Evolutionary conservation across 2,329 filamentous ascomycete genomes (phyloP).

Genomic region (Alternaria sp.): DNA sequence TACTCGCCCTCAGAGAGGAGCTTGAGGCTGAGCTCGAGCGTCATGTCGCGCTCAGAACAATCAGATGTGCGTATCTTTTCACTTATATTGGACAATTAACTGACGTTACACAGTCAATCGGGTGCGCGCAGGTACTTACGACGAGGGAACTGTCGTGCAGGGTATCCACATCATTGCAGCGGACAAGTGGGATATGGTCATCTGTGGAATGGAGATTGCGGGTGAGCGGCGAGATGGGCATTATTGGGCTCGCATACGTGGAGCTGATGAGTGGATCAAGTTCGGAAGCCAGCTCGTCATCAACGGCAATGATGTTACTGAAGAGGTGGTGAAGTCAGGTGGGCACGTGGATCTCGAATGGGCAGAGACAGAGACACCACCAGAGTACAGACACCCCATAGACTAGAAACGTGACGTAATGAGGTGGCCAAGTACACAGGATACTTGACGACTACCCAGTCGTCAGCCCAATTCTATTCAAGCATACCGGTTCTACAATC

Average conservation of each 20-base stretch:
- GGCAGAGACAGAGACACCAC: background rate
- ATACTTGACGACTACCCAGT: background rate
- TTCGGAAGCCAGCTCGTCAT: background rate
- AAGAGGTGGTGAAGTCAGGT: background rate
- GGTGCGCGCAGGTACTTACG: background rate
- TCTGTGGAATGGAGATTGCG: background rate
- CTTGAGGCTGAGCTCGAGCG: background rate
- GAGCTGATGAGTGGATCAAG: background rate
- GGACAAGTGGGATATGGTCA: background rate
- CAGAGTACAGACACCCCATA: background rate
- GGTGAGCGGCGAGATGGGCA: background rate
- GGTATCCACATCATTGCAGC: background rate
- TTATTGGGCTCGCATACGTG: background rate
- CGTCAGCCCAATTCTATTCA: constrained; percentile 3
- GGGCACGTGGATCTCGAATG: background rate
- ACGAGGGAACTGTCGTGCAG: background rate
- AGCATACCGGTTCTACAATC: constrained; percentile 9
- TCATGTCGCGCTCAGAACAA: background rate
- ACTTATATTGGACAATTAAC: background rate
- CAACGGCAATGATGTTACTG: background rate
- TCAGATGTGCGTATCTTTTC: background rate
- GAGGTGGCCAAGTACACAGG: background rate
- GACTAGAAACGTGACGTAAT: too few species aligned
- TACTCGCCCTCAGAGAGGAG: background rate
- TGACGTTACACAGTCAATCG: background rate